Conservation (phyloP, 2,329 filamentous ascomycete species). For the Alternaria rosae region DNA sequence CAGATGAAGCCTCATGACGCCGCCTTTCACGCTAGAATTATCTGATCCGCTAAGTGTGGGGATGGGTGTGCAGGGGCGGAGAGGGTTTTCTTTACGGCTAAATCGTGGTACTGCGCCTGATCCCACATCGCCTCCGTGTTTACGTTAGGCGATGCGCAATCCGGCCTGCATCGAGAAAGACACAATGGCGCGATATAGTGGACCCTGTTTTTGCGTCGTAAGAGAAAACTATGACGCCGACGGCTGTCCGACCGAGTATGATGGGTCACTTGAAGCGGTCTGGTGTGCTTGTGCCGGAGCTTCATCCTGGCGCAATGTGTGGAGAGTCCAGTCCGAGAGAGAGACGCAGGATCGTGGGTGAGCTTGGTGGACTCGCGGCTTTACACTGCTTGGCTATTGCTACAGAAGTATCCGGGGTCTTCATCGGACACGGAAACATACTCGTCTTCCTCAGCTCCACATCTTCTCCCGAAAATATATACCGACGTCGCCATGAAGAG, state of each 20-base stretch:
- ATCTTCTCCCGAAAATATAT: slow-evolving; percentile 2
- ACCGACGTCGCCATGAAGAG: slow-evolving; percentile 6
- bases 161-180: background rate
- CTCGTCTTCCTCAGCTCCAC: slow-evolving; percentile 9
- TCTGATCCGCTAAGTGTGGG: slow-evolving; percentile 42
- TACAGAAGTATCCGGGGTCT: slow-evolving; percentile 28
- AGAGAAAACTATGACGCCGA: slow-evolving; percentile 27
- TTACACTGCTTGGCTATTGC: slow-evolving; percentile 31
- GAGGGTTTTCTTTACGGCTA: slow-evolving; percentile 30
- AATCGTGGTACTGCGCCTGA: slow-evolving; percentile 25
- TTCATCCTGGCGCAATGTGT: slow-evolving; percentile 21
- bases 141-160: slow-evolving; percentile 27
- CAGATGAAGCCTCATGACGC: slow-evolving; percentile 38
- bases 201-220: slow-evolving; percentile 15
- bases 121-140: slow-evolving; percentile 10
- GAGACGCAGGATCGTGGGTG: slow-evolving; percentile 21
- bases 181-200: background rate
- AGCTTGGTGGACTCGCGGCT: slow-evolving; percentile 14
- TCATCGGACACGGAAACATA: slow-evolving; percentile 14
- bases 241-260: slow-evolving; percentile 18
- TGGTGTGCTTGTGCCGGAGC: slow-evolving; percentile 14
- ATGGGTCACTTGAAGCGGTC: slow-evolving; percentile 14
- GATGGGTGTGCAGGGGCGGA: slow-evolving; percentile 7
- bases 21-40: slow-evolving; percentile 29
- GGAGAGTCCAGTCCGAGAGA: slow-evolving; percentile 19